A percentile compares a stretch with the other conserved stretches of the same genome.
Conservation (phyloP, 441 rosid genomes). For the Geranium incanum region DNA sequence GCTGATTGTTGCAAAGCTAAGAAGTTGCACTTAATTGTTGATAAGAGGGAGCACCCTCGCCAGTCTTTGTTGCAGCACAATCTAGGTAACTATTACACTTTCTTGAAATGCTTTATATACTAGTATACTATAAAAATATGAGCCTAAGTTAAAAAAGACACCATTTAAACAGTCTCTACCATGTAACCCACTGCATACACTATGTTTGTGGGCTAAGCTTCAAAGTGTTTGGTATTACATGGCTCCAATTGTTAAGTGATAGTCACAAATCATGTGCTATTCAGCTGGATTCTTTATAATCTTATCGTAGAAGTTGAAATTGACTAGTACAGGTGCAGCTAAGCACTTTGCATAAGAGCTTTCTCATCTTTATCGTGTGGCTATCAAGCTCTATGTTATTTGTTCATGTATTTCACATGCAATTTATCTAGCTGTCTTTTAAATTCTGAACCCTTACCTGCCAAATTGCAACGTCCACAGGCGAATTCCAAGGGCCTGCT, state of each 20-base stretch:
- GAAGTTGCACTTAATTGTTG: conserved; percentile 70
- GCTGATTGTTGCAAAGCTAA: conserved; percentile 94
- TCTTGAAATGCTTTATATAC: neutral
- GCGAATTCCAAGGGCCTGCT: conserved; percentile 97
- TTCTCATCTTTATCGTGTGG: neutral
- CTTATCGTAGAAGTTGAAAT: neutral
- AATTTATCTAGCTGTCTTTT: conserved; percentile 9
- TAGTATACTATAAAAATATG: neutral
- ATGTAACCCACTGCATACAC: neutral
- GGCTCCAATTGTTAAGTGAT: conserved; percentile 1
- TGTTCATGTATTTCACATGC: neutral
- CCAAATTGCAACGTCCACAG: conserved; percentile 30
- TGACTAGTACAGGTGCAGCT: conserved; percentile 2
- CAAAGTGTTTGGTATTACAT: conserved; percentile 4
- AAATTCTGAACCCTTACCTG: conserved; percentile 4
- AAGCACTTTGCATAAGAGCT: neutral
- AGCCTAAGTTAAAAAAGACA: neutral
- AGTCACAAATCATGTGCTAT: neutral
- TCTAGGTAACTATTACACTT: conserved; percentile 45
- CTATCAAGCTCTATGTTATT: conserved; percentile 4
- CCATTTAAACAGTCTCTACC: neutral
- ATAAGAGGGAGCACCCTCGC: conserved; percentile 88
- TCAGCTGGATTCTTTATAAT: neutral
- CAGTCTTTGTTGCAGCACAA: conserved; percentile 91
- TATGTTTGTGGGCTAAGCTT: neutral